These are phyloP conservation scores for Knufia petricola DNA, from an alignment of 2,329 filamentous ascomycete species.

Conservation along the genomic window DNA sequence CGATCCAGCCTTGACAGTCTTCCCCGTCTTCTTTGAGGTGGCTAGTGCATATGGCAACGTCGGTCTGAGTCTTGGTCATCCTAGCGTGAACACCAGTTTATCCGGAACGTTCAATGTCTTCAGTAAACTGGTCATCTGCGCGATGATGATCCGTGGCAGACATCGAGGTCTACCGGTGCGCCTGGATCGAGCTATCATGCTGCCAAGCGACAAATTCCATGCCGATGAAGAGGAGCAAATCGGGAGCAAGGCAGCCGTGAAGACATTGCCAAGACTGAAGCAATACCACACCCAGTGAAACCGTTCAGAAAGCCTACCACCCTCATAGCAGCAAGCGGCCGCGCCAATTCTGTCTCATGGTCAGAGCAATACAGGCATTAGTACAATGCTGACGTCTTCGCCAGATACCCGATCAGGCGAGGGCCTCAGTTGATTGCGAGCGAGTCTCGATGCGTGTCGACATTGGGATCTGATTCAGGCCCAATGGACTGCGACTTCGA, in stretches of 20 bases:
- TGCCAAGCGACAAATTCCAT: slow-evolving; percentile 26
- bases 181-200: slow-evolving; percentile 44
- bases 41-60: slow-evolving; percentile 52
- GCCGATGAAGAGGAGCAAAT: slow-evolving; percentile 19
- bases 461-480: too few species aligned
- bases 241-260: slow-evolving; percentile 15
- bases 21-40: slow-evolving; percentile 44
- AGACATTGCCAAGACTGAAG: slow-evolving; percentile 1
- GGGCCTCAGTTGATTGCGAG: too few species aligned
- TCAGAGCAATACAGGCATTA: too few species aligned
- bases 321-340: too few species aligned
- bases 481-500: too few species aligned
- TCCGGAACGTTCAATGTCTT: slow-evolving; percentile 44
- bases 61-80: slow-evolving; percentile 50
- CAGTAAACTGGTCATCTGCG: slow-evolving; percentile 50
- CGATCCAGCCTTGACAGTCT: slow-evolving; percentile 24
- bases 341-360: too few species aligned
- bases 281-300: not conserved
- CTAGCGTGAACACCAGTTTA: slow-evolving; percentile 46
- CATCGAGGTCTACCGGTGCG: slow-evolving; percentile 50
- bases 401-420: too few species aligned
- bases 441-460: too few species aligned
- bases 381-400: too few species aligned
- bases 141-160: slow-evolving; percentile 48
- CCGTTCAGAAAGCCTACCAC: not conserved